Conservation (phyloP, 768 basidiomycete species). For the Cubamyces lactineus region DNA sequence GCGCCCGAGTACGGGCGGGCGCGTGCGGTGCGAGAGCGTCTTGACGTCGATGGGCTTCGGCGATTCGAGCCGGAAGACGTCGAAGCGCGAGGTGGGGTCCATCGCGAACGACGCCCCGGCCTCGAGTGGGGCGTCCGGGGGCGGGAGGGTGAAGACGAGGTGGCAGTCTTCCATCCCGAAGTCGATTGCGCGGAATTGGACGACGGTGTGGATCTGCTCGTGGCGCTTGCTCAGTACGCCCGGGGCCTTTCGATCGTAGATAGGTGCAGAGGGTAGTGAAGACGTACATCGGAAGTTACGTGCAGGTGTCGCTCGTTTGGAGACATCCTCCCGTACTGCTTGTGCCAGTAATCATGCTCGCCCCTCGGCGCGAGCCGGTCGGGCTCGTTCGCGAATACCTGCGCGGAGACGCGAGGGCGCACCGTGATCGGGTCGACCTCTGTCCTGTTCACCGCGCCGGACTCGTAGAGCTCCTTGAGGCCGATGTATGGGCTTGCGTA, state of each 20-base stretch:
- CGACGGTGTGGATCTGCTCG: slow-evolving; percentile 14
- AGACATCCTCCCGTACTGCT: slow-evolving; percentile 4
- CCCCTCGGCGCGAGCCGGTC: slow-evolving; percentile 8
- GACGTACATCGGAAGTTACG: slow-evolving; percentile 1
- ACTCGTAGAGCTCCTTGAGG: slow-evolving; percentile 13
- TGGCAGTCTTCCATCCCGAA: slow-evolving; percentile 24
- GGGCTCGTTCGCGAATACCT: slow-evolving; percentile 16
- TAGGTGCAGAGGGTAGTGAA: background rate
- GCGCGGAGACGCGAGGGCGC: slow-evolving; percentile 20
- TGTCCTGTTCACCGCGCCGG: slow-evolving; percentile 6
- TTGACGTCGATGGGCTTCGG: slow-evolving; percentile 13
- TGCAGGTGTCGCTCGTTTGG: slow-evolving; percentile 12
- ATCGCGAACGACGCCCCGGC: slow-evolving; percentile 5
- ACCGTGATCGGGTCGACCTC: slow-evolving; percentile 12
- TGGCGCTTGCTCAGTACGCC: too few relatives aligned
- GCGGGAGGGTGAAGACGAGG: slow-evolving; percentile 21
- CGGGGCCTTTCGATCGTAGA: too few relatives aligned
- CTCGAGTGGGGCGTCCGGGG: slow-evolving; percentile 1
- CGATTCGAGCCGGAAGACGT: slow-evolving; percentile 12
- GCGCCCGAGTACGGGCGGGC: background rate
- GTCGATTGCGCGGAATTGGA: slow-evolving; percentile 24
- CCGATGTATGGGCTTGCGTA: slow-evolving; percentile 21
- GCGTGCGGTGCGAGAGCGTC: slow-evolving; percentile 13
- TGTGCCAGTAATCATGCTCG: slow-evolving; percentile 14
- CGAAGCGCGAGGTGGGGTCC: slow-evolving; percentile 4